These are phyloP conservation scores for Nicotiana tomentosiformis DNA, from an alignment of 257 asterid species.

Conservation along the genomic window DNA sequence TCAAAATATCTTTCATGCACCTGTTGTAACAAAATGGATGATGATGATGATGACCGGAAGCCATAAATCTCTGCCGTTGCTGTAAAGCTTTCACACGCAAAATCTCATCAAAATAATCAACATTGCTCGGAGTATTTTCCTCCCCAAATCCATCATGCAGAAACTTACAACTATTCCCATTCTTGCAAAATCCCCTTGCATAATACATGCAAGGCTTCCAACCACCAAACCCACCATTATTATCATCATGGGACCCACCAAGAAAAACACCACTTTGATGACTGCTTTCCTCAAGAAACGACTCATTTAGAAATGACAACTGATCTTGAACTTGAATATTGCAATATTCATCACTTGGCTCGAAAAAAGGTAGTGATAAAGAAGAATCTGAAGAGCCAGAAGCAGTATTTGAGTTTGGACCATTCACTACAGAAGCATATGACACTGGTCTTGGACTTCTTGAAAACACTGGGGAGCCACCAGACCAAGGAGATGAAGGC, in stretches of 20 bases:
- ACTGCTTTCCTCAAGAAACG: conserved; percentile 30
- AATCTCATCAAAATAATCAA: conserved; percentile 61
- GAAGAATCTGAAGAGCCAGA: conserved; percentile 39
- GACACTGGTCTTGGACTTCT: conserved; percentile 50
- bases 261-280: conserved; percentile 59
- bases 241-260: conserved; percentile 42
- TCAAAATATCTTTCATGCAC: conserved; percentile 36
- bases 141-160: conserved; percentile 35
- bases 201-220: conserved; percentile 80
- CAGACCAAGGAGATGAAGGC: conserved; percentile 42
- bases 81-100: conserved; percentile 67
- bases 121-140: conserved; percentile 42
- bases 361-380: conserved; percentile 32
- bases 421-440: conserved; percentile 54
- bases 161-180: conserved; percentile 61
- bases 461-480: conserved; percentile 29
- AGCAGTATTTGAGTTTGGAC: conserved; percentile 21
- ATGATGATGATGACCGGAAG: conserved; percentile 51
- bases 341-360: conserved; percentile 32
- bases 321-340: conserved; percentile 38
- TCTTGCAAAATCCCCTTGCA: conserved; percentile 72
- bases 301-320: conserved; percentile 50
- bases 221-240: conserved; percentile 36
- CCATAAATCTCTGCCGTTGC: conserved; percentile 63
- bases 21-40: conserved; percentile 50